Conservation (phyloP, 176 grass and related monocot species). For the Carex kokanica region DNA sequence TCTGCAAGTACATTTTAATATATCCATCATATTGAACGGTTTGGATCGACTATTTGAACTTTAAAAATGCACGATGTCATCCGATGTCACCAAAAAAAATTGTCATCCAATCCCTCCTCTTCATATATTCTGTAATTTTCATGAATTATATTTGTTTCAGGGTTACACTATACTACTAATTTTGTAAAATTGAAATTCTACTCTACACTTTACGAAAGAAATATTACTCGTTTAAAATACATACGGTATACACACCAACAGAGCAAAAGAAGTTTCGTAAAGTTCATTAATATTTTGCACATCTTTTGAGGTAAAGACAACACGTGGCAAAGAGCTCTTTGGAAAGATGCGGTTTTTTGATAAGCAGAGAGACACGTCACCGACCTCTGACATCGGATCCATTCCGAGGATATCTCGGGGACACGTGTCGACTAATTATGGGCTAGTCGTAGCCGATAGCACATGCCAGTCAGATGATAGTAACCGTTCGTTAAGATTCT, state of each 20-base stretch:
- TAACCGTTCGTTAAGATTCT: not conserved
- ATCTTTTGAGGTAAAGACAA: not conserved
- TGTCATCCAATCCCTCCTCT: no score
- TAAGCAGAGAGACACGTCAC: slow-evolving; percentile 19
- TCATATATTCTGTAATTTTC: no score
- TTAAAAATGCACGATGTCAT: no score
- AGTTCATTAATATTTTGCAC: not conserved
- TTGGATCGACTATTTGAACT: no score
- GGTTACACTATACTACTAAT: no score
- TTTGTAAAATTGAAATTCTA: no score
- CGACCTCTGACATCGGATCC: slow-evolving; percentile 11
- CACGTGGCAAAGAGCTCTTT: not conserved
- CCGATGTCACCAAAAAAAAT: no score
- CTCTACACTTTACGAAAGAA: no score
- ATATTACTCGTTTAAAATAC: no score
- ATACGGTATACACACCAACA: not conserved
- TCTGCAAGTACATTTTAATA: no score
- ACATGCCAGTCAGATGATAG: slow-evolving; percentile 15
- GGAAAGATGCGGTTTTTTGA: slow-evolving; percentile 16
- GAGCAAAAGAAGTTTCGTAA: not conserved
- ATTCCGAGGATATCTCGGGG: not conserved
- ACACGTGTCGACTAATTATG: not conserved
- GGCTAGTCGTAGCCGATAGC: not conserved
- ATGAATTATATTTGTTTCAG: no score
- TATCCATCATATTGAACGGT: no score